Base-by-base conservation (phyloP, 2,329 filamentous ascomycete species). In the Fusarium liriodendri region DNA sequence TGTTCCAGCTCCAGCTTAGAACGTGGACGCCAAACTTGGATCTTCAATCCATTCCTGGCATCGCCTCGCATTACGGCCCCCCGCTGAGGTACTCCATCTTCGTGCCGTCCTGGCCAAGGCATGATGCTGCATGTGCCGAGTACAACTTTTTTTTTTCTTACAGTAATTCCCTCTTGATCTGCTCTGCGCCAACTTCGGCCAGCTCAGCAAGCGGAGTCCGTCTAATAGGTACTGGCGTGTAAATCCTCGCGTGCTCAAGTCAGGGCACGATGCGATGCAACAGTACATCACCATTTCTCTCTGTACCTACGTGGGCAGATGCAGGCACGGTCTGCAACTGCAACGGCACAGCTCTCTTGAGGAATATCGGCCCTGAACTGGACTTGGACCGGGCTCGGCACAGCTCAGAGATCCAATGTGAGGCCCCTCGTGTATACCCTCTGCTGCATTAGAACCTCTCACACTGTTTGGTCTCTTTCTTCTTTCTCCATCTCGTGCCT, bases 201-300 rank as follows among this genome's bases (percentile, higher is more conserved):
- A 77, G 58, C 76, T 74, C 76, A 77, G 62, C 72, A 77, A 72
- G 76, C 73, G 73, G 73, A 73, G 47, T 47, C 64, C 64, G 42
- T 25, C 62, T 42, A 64, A 45, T 47, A 58, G 52, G 45, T 35
- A 65, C 40, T 62, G 40, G 33, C 40, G 50, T 64, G 62, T 22
- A 60, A 60, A 32, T 18, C 27, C 38, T 38, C 47, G 47, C 61
- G 40, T 54, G 45, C 14, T 22, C 38, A 22, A 22, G 40, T 42
- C 40, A 42, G 40, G 47, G 66, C 33, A 50, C 61, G n/a, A 62
- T 22, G 37, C 65, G 70, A 72, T 72, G 69, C 67, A 71, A 38
- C 67, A 63, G 27, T 47, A 33, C 38, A 55, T 54, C 38, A 55
- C 57, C 47, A 50, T 64, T 47, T 52, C 52, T 47, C 14, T 27